Evolutionary conservation across 2,329 filamentous ascomycete genomes (phyloP), one percentile per base, ranked within the genome.

Genomic region (Paramyrothecium sp.): DNA sequence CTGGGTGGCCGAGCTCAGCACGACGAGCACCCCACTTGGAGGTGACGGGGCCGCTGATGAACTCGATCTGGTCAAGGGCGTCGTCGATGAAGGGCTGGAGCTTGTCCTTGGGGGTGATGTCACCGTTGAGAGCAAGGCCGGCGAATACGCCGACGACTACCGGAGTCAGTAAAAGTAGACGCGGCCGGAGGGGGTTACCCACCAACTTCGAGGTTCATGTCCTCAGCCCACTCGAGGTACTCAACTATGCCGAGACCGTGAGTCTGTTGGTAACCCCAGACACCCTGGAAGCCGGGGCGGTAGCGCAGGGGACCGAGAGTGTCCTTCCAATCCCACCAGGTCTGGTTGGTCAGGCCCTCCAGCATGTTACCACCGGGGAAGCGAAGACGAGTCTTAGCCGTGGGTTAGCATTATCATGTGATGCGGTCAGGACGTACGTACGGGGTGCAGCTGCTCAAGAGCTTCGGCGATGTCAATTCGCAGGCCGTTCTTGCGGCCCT

Each of bases 291-390:
- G 4, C 85, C 85, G 10, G 82, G 82, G 2, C 86, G 77, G 57
- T 81, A 71, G 52, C 77, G 74, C 0, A 86, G 74, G 2, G 82
- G 81, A 0, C 83, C 82, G 30, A 86, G 71, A 0, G 80, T 81
- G 54, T 83, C 70, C 61, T 81, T 80, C 80, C 80, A 82, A 63
- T 81, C 73, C 79, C 80, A 82, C 64, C 69, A 76, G 3, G 71
- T 74, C 47, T 64, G 65, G 60, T 77, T 75, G 22, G 71, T 75
- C 51, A 71, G 65, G 0, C 80, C 80, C 64, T 82, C 79, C 2
- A 88, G 70, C 74, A 86, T 87, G 66, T 87, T 88, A 10, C 85
- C 87, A 7, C 88, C 88, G 0, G 87, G 87, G 57, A 89, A 82
- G 17, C 88, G 80, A 49, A 90, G 77, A 62, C 89, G 81, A n/a